These are phyloP conservation scores for Scleromitrula shiraiana DNA, from an alignment of 2,329 filamentous ascomycete genomes.

Conservation along the genomic window DNA sequence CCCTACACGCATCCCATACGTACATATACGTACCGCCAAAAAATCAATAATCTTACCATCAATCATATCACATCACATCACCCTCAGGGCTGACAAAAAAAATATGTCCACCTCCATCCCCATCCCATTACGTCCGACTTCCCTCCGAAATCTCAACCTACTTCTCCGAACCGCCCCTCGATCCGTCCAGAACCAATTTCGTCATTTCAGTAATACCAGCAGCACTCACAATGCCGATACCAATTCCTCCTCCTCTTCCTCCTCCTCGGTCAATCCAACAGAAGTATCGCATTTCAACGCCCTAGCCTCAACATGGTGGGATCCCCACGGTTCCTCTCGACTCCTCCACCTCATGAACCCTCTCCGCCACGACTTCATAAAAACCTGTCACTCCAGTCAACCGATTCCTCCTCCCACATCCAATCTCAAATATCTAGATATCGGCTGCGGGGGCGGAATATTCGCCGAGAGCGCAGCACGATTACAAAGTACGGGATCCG, in stretches of 20 bases:
- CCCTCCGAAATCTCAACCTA: slow-evolving; percentile 25
- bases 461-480: slow-evolving; percentile 84
- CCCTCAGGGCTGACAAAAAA: background rate
- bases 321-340: slow-evolving; percentile 83
- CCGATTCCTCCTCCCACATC: slow-evolving; percentile 33
- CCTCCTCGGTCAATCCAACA: slow-evolving; percentile 71
- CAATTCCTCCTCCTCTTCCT: slow-evolving; percentile 27
- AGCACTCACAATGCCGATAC: slow-evolving; percentile 15
- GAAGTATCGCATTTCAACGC: slow-evolving; percentile 93
- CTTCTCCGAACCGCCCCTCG: slow-evolving; percentile 27
- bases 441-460: slow-evolving; percentile 94
- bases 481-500: slow-evolving; percentile 50
- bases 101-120: slow-evolving; percentile 8
- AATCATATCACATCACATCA: no score
- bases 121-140: slow-evolving; percentile 20
- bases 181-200: slow-evolving; percentile 25
- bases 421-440: slow-evolving; percentile 69
- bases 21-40: no score
- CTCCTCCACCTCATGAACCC: slow-evolving; percentile 98
- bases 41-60: background rate
- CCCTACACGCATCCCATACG: no score
- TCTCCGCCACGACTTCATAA: slow-evolving; percentile 87
- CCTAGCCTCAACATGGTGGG: slow-evolving; percentile 95
- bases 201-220: slow-evolving; percentile 9
- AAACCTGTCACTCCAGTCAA: slow-evolving; percentile 55